Conservation (phyloP, 1,284 basidiomycete genomes). For the Apiotrichum veenhuisii region DNA sequence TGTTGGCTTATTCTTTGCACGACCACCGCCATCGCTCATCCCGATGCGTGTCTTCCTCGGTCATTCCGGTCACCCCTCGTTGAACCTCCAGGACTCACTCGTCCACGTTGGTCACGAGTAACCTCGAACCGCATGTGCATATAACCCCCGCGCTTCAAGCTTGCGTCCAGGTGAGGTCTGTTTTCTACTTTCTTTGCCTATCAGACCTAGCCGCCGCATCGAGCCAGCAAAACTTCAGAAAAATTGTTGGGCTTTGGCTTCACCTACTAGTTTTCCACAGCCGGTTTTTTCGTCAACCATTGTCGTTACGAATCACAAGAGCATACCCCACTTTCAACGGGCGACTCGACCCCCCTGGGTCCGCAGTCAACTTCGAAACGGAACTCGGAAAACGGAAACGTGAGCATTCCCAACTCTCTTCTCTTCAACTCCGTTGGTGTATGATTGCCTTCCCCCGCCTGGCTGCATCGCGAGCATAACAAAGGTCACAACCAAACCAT, state of each 20-base stretch:
- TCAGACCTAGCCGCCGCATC: background rate
- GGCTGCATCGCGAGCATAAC: constrained; percentile 25
- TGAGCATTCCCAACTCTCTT: constrained; percentile 4
- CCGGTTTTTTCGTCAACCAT: background rate
- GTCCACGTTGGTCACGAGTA: constrained; percentile 1
- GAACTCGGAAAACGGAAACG: constrained; percentile 1
- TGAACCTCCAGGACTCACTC: background rate
- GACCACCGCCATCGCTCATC: background rate
- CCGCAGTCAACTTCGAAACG: background rate
- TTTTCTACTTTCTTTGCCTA: background rate
- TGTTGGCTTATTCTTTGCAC: background rate
- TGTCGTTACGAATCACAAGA: background rate
- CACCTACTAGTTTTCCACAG: background rate
- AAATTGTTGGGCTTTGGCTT: no score
- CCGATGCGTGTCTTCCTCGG: background rate
- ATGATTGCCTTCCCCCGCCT: constrained; percentile 26
- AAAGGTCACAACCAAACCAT: constrained; percentile 6
- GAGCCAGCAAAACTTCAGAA: background rate
- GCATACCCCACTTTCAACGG: background rate
- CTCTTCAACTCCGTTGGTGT: background rate
- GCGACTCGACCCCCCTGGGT: background rate
- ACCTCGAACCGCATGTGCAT: no score
- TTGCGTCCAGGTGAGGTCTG: background rate
- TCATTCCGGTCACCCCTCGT: background rate
- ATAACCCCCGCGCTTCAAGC: background rate